Percentiles rank a stretch among this genome's conserved stretches.
Conservation (phyloP, 83 land plant genomes). For the Picea engelmannii region DNA sequence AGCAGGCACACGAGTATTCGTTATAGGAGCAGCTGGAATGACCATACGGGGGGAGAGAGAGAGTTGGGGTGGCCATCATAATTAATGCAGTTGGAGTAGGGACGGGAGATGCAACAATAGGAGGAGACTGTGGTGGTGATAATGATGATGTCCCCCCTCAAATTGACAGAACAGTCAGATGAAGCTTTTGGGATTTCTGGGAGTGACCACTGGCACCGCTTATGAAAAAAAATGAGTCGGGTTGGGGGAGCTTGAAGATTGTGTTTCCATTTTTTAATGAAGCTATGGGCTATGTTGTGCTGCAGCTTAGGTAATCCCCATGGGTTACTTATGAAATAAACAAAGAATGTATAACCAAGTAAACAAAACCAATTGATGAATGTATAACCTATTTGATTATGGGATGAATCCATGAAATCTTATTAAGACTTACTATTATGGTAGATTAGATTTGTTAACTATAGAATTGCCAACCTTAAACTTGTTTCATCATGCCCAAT, state of each 20-base stretch:
- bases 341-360: no score
- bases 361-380: no score
- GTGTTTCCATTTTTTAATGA: conserved; percentile 16
- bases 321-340: neutral
- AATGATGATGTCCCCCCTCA: neutral
- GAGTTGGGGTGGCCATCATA: no score
- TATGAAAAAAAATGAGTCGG: conserved; percentile 39
- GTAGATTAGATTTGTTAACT: no score
- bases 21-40: no score
- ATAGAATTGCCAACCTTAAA: conserved; percentile 54
- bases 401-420: no score
- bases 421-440: no score
- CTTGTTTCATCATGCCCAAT: conserved; percentile 38
- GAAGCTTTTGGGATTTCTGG: conserved; percentile 32
- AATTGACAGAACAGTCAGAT: conserved; percentile 13
- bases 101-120: no score
- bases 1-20: no score
- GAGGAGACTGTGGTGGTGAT: neutral
- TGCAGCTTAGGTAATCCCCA: conserved; percentile 29
- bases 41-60: no score
- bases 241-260: conserved; percentile 10
- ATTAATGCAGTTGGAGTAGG: no score
- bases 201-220: conserved; percentile 25
- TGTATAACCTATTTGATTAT: no score
- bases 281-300: conserved; percentile 17